These are phyloP conservation scores for Cadophora sp. DNA, from an alignment of 2,329 filamentous ascomycete genomes.

Conservation along the genomic window DNA sequence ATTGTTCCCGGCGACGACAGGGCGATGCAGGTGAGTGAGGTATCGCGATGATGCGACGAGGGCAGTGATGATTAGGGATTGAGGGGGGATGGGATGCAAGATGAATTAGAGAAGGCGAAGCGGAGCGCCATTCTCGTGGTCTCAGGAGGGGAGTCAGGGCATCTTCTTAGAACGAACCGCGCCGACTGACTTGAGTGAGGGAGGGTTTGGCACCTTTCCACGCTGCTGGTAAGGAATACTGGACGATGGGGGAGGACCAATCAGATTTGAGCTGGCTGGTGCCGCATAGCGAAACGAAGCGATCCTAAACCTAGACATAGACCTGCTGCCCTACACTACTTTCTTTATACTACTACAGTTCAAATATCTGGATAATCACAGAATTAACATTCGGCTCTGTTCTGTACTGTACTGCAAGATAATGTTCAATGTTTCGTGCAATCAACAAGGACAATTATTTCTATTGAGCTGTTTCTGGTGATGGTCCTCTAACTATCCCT, in stretches of 20 bases:
- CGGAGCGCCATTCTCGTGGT: conserved; percentile 11
- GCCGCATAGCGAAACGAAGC: conserved; percentile 10
- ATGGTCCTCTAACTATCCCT: background rate
- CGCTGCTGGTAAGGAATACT: background rate
- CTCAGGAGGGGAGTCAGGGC: conserved; percentile 12
- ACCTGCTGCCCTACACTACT: background rate
- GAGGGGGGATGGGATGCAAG: conserved; percentile 8
- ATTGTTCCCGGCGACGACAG: conserved; percentile 7
- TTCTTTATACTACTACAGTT: no score
- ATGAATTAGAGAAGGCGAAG: conserved; percentile 5
- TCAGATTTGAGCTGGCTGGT: background rate
- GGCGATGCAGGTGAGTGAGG: background rate
- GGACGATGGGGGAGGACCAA: background rate
- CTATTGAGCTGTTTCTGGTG: background rate
- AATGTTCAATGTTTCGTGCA: background rate
- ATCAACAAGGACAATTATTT: background rate
- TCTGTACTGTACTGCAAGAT: no score
- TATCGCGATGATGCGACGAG: background rate
- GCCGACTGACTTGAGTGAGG: conserved; percentile 12
- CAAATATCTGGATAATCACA: no score
- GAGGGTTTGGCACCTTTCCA: background rate
- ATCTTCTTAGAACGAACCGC: conserved; percentile 16
- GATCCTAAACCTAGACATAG: no score
- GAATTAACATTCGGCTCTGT: no score
- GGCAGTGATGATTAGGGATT: conserved; percentile 6